Evolutionary conservation across 1,284 basidiomycete species (phyloP).

Genomic region (Exobasidium cylindrosporum): DNA sequence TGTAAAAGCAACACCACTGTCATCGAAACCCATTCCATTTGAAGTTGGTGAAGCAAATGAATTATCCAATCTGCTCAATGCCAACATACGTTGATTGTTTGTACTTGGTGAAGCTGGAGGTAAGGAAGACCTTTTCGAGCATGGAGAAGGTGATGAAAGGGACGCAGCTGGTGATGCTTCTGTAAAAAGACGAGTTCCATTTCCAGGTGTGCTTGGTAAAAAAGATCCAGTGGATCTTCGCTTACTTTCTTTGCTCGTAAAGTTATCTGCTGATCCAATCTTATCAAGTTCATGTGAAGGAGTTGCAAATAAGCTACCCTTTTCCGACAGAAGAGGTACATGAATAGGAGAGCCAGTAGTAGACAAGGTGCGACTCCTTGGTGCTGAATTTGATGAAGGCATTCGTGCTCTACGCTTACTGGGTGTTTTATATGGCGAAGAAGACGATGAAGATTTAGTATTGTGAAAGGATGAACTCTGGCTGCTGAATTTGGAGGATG

Average conservation of each 20-base stretch:
- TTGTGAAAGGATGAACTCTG: neutral
- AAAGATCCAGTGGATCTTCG: conserved; percentile 25
- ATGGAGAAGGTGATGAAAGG: neutral
- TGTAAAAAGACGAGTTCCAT: conserved; percentile 2
- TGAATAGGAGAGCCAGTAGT: neutral
- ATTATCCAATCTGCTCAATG: neutral
- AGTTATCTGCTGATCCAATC: too few species aligned
- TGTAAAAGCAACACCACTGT: conserved; percentile 15
- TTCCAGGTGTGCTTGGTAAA: conserved; percentile 13
- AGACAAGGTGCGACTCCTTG: neutral
- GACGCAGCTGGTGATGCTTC: neutral
- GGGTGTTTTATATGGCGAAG: conserved; percentile 17
- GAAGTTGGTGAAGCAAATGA: neutral
- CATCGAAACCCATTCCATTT: conserved; percentile 11
- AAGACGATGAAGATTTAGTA: neutral
- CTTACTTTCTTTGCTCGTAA: conserved; percentile 25
- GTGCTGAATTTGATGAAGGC: neutral
- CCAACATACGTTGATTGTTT: neutral
- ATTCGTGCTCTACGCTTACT: conserved; percentile 12
- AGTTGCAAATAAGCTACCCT: neutral
- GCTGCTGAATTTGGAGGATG: neutral
- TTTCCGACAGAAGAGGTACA: neutral
- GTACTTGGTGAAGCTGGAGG: neutral
- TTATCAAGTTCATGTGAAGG: neutral
- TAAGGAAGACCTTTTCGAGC: neutral